A percentile compares a stretch with the other conserved stretches of the same genome.
Conservation (phyloP, 148 eudicot genomes). For the Chenopodium suecicum region DNA sequence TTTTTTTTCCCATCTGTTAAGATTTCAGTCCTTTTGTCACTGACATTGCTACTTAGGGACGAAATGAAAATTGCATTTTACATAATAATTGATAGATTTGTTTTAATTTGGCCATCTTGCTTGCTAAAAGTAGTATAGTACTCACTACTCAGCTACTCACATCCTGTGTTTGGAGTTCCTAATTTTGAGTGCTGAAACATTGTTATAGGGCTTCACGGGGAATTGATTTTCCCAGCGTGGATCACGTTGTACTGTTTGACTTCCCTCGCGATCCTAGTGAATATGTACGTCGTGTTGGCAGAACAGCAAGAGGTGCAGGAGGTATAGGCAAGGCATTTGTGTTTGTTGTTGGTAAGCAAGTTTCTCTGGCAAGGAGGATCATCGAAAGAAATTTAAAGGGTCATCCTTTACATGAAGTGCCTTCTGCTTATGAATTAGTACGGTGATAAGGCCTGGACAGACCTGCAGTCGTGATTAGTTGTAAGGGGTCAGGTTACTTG, state of each 20-base stretch:
- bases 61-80: neutral
- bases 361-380: conserved; percentile 78
- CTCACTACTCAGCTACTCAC: neutral
- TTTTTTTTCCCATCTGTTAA: neutral
- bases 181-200: conserved; percentile 8
- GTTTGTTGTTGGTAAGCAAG: conserved; percentile 95
- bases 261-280: conserved; percentile 98
- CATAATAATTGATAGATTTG: neutral
- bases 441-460: neutral
- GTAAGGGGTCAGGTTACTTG: too few species aligned
- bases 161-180: neutral
- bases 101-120: neutral
- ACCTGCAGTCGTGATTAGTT: neutral
- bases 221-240: conserved; percentile 78
- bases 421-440: conserved; percentile 45
- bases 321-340: conserved; percentile 86
- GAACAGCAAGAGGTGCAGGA: conserved; percentile 96
- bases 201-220: conserved; percentile 87
- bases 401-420: conserved; percentile 94
- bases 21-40: neutral
- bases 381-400: conserved; percentile 86
- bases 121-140: neutral
- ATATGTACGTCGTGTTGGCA: conserved; percentile 92
- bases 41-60: neutral
- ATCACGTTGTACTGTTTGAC: conserved; percentile 88